A percentile compares a stretch with the other conserved stretches of the same genome.
Conservation (phyloP, 1,139 yeast species). For the Pichia inconspicua region DNA sequence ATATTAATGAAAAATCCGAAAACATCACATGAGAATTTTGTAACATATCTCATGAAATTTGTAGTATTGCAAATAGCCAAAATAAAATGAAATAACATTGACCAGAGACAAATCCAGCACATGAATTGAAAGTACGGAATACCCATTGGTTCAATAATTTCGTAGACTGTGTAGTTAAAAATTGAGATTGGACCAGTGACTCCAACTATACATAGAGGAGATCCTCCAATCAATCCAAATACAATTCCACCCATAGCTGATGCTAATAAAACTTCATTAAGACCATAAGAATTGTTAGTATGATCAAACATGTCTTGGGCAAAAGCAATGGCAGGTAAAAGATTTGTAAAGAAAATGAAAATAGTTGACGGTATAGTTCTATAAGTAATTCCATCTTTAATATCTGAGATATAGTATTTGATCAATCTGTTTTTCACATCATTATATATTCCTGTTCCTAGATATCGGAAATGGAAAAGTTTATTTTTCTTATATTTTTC, state of each 20-base stretch:
- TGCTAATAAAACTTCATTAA: slow-evolving; percentile 78
- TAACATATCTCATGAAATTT: slow-evolving; percentile 61
- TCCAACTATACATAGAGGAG: slow-evolving; percentile 93
- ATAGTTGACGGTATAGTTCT: slow-evolving; percentile 82
- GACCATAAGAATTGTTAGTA: slow-evolving; percentile 79
- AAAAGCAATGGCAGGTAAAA: slow-evolving; percentile 90
- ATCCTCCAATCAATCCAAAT: slow-evolving; percentile 81
- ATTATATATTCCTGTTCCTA: slow-evolving; percentile 49
- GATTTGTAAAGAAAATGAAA: slow-evolving; percentile 79
- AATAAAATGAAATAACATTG: slow-evolving; percentile 70
- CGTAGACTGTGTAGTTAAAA: slow-evolving; percentile 86
- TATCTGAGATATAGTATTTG: slow-evolving; percentile 70
- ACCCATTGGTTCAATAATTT: slow-evolving; percentile 50
- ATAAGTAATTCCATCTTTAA: slow-evolving; percentile 77
- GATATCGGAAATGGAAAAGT: slow-evolving; percentile 21
- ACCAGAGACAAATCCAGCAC: slow-evolving; percentile 95
- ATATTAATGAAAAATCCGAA: slow-evolving; percentile 88
- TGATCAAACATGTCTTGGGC: slow-evolving; percentile 96
- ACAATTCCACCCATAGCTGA: slow-evolving; percentile 85
- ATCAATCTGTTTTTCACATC: slow-evolving; percentile 45
- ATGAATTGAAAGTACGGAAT: slow-evolving; percentile 82
- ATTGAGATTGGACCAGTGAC: slow-evolving; percentile 94
- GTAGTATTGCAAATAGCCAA: slow-evolving; percentile 69
- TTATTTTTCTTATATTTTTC: slow-evolving; percentile 10
- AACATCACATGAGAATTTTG: slow-evolving; percentile 82